Percentiles rank a stretch among this genome's conserved stretches.
phyloP scores from a whole-genome alignment of 768 basidiomycete species.

The Candolleomyces aberdarensis region DNA sequence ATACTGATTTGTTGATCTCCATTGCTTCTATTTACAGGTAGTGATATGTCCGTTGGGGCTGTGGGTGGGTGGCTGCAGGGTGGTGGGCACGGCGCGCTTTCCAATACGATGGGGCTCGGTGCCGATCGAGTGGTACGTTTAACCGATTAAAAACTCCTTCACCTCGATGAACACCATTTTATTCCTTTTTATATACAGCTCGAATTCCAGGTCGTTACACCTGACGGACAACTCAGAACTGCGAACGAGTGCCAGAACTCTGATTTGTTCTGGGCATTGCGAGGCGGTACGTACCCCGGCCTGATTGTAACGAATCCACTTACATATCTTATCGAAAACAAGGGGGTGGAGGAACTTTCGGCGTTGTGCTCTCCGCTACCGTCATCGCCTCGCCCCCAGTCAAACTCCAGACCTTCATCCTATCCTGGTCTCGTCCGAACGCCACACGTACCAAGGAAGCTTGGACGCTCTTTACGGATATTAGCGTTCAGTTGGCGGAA shows the following conservation, averaged over 20 bases:
- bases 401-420: conserved; percentile 34
- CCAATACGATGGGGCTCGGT: conserved; percentile 43
- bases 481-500: conserved; percentile 38
- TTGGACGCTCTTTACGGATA: conserved; percentile 35
- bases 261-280: conserved; percentile 45
- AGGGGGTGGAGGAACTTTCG: conserved; percentile 39
- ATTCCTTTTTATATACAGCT: conserved; percentile 9
- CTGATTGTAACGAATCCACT: no score
- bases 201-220: conserved; percentile 35
- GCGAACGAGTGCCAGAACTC: conserved; percentile 40
- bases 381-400: conserved; percentile 36
- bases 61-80: conserved; percentile 43
- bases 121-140: conserved; percentile 39
- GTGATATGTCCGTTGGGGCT: conserved; percentile 39
- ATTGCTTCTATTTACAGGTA: conserved; percentile 8
- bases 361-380: conserved; percentile 33
- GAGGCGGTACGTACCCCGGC: conserved; percentile 29
- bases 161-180: not conserved
- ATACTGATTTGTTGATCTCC: no score
- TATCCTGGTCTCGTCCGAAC: conserved; percentile 20
- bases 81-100: conserved; percentile 42
- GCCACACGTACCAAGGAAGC: conserved; percentile 26
- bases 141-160: not conserved
- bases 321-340: no score
- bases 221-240: conserved; percentile 37